Evolutionary conservation across 768 basidiomycete species (phyloP), one percentile per base, ranked within the genome.

Genomic region (Mycena chlorophos): DNA sequence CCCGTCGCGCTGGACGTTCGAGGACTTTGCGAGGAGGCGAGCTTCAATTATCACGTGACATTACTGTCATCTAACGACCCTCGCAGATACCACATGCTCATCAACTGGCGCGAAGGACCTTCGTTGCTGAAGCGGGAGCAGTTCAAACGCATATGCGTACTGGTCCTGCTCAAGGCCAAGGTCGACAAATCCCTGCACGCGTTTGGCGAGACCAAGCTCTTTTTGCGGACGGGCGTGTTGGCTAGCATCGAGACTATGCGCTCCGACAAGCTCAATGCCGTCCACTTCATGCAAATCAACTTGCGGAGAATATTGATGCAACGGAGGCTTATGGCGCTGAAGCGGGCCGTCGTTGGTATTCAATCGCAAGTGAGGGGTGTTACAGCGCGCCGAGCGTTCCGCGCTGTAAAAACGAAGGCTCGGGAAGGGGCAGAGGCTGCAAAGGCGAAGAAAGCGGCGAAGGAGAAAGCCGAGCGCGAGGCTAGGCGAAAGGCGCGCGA

Each of bases 161-260:
- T 85, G 29, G 94, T 98, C 63, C 78, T 98, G 28, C 81, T 87
- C 54, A 85, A 78, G 66, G 93, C 91, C 0, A 89, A 95, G 68
- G 87, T 88, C 40, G 97, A 98, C 61, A 82, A 87, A 4, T 93
- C 98, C 77, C 96, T 95, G 79, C 95, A 94, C 73, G 96, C 99
- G 73, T 85, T 87, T 65, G 97, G 97, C 65, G 81, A 94, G 22
- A 98, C 93, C n/a, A 99, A 99, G 75, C 97, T 99, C 63, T 99
- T 99, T 77, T 95, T 99, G 82, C 86, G 97, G 56, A 94, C 96
- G 13, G 97, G 97, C 58, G 96, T 98, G 90, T 87, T 99, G 49
- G 96, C 96, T 28, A 89, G 88, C 8, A 80, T 99, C 26, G 97
- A 99, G 74, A 85, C 88, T 19, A 78, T 94, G 50, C 90, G 97